phyloP scores from a whole-genome alignment of 2,329 filamentous ascomycete species.

The Teratosphaeria epicoccoides region DNA sequence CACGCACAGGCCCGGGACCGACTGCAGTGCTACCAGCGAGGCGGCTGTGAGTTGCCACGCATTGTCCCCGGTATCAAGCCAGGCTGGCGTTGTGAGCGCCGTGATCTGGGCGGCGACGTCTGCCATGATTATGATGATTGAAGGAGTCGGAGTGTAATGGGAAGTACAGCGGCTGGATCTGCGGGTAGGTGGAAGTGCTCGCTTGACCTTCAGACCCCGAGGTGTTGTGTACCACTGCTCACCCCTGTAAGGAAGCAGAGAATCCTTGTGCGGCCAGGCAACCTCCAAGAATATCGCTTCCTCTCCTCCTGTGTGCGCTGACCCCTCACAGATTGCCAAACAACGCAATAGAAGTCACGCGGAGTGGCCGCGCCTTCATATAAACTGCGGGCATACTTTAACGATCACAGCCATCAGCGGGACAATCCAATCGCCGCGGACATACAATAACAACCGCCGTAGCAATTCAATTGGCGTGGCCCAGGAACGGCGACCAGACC shows the following conservation, averaged over 20 bases:
- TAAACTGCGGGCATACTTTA: no score
- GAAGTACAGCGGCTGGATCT: not conserved
- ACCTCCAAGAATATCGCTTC: no score
- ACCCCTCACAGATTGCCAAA: no score
- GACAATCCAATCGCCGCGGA: no score
- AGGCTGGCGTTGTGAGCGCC: conserved; percentile 8
- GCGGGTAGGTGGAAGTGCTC: not conserved
- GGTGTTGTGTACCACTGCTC: no score
- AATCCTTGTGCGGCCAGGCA: no score
- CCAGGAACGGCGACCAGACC: not conserved
- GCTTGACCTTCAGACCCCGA: no score
- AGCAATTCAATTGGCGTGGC: not conserved
- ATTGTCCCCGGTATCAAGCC: conserved; percentile 39
- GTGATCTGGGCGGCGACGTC: conserved; percentile 1
- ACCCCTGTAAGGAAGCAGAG: no score
- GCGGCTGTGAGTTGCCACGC: conserved; percentile 44
- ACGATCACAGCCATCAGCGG: no score
- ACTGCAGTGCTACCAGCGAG: conserved; percentile 40
- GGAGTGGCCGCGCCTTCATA: not conserved
- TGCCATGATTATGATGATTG: not conserved
- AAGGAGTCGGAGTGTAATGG: not conserved
- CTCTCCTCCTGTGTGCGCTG: no score
- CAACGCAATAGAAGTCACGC: no score
- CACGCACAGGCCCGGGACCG: conserved; percentile 40
- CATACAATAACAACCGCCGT: not conserved